Base-by-base conservation (phyloP, 2,329 filamentous ascomycete genomes). In the Epichloe brachyelytri region DNA sequence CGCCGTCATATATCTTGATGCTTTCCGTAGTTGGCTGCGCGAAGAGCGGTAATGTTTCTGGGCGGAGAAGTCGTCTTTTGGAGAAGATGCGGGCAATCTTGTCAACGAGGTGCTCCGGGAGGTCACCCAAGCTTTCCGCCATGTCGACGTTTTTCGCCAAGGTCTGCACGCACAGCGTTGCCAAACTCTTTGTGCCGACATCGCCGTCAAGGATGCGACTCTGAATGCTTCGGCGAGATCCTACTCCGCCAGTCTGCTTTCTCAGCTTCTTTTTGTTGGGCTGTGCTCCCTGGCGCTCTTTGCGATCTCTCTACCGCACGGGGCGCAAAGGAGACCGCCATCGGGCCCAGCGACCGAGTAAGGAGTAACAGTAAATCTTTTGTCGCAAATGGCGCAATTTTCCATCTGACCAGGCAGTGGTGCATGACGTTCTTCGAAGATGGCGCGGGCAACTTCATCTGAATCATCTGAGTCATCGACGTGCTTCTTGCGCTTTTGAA, bases 341-440 rank as follows among this genome's bases (percentile, higher is more conserved):
- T 85, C 75, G 0, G 87, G 85, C 0, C 86, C 88, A 30, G 83
- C 78, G 57, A 88, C 85, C 55, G 85, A 89, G 69, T 96, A 96
- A 0, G 88, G 78, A 0, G 91, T 96, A 43, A 97, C 90, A 0
- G 88, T 95, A 62, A 97, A 97, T 38, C 89, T 82, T 65, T 93
- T 95, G 43, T 78, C 76, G 65, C 91, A 97, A 3, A 83, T 70
- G 55, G 86, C 88, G 63, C 91, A 97, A 57, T 95, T 90, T 56
- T 86, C 88, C 62, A 91, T 79, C 65, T 97, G 91, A 2, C 88
- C 89, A 2, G 88, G 86, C n/a, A 83, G 64, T 2, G 83, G 82
- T 34, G 71, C 71, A 38, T 68, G 59, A 26, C 63, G 64, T 54
- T 75, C 59, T 48, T 76, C 58, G 60, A 80, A 68, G 17, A 80